Evolutionary conservation across 1,284 basidiomycete species (phyloP).

Genomic region (Austroboletus novae-zelandiae): DNA sequence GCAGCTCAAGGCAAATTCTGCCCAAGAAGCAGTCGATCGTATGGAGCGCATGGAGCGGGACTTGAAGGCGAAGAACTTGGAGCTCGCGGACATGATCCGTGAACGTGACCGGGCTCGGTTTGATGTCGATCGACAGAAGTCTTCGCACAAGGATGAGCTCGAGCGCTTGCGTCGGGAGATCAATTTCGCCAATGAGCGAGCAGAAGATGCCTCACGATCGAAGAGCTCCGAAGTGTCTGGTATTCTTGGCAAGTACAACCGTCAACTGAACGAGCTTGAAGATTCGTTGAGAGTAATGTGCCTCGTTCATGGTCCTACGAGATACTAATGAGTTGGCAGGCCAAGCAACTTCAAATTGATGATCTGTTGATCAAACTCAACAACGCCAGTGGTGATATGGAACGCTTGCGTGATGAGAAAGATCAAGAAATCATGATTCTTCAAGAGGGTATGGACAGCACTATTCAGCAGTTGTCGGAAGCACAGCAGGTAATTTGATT

Average conservation of each 20-base stretch:
- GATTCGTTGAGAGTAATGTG: slow-evolving; percentile 81
- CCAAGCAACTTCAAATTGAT: slow-evolving; percentile 94
- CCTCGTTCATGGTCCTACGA: background rate
- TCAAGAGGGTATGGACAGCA: slow-evolving; percentile 95
- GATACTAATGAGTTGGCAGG: slow-evolving; percentile 42
- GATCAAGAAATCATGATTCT: slow-evolving; percentile 95
- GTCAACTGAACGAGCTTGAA: slow-evolving; percentile 94
- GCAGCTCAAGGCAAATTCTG: slow-evolving; percentile 97
- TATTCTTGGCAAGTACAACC: slow-evolving; percentile 92
- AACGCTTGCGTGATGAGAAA: slow-evolving; percentile 89
- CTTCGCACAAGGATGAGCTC: slow-evolving; percentile 92
- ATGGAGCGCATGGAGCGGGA: slow-evolving; percentile 99
- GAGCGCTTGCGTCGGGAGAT: slow-evolving; percentile 93
- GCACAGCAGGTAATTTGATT: slow-evolving; percentile 66
- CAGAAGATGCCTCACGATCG: slow-evolving; percentile 88
- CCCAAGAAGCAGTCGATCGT: slow-evolving; percentile 97
- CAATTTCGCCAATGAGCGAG: slow-evolving; percentile 96
- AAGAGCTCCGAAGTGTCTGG: slow-evolving; percentile 92
- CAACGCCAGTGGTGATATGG: slow-evolving; percentile 70
- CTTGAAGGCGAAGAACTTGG: slow-evolving; percentile 96
- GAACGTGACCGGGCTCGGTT: slow-evolving; percentile 96
- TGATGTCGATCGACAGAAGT: slow-evolving; percentile 94
- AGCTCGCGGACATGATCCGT: slow-evolving; percentile 98
- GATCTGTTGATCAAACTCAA: slow-evolving; percentile 83
- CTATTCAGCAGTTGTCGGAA: slow-evolving; percentile 87